Conservation (phyloP, 768 basidiomycete species). For the Boletus bicolor region DNA sequence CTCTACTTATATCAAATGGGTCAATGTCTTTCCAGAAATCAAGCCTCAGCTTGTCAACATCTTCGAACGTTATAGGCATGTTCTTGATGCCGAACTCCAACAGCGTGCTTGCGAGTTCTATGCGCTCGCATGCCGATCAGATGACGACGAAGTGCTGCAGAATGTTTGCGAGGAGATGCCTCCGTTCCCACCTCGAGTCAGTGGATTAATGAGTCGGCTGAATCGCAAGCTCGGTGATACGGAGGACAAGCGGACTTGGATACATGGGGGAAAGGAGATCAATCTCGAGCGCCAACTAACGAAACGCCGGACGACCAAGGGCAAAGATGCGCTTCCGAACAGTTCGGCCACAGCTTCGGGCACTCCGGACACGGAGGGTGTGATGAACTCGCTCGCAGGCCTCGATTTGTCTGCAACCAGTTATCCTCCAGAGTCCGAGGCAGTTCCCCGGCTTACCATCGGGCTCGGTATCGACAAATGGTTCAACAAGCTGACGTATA, state of each 20-base stretch:
- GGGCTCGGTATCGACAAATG: slow-evolving; percentile 82
- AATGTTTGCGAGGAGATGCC: slow-evolving; percentile 99
- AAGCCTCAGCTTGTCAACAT: slow-evolving; percentile 90
- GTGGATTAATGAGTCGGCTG: slow-evolving; percentile 80
- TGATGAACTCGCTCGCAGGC: slow-evolving; percentile 77
- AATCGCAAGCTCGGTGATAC: slow-evolving; percentile 89
- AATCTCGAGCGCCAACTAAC: slow-evolving; percentile 73
- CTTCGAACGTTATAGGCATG: slow-evolving; percentile 96
- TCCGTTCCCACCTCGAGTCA: slow-evolving; percentile 93
- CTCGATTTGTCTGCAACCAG: slow-evolving; percentile 56
- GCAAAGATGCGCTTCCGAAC: slow-evolving; percentile 32
- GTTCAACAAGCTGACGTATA: slow-evolving; percentile 81
- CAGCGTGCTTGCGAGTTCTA: slow-evolving; percentile 99
- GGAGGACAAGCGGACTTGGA: slow-evolving; percentile 95
- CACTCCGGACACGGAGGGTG: slow-evolving; percentile 44
- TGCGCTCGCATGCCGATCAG: slow-evolving; percentile 76
- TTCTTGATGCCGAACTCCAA: slow-evolving; percentile 94
- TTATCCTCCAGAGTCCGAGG: slow-evolving; percentile 17
- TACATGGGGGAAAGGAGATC: slow-evolving; percentile 91
- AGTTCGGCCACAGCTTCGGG: slow-evolving; percentile 37
- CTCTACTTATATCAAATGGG: slow-evolving; percentile 99
- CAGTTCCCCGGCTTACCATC: slow-evolving; percentile 51
- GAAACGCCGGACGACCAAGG: slow-evolving; percentile 47
- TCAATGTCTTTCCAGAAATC: slow-evolving; percentile 99
- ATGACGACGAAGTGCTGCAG: slow-evolving; percentile 90